Percentiles rank a stretch among this genome's conserved stretches.
Conservation (phyloP, 345 rosid species). For the Turnera subulata region DNA sequence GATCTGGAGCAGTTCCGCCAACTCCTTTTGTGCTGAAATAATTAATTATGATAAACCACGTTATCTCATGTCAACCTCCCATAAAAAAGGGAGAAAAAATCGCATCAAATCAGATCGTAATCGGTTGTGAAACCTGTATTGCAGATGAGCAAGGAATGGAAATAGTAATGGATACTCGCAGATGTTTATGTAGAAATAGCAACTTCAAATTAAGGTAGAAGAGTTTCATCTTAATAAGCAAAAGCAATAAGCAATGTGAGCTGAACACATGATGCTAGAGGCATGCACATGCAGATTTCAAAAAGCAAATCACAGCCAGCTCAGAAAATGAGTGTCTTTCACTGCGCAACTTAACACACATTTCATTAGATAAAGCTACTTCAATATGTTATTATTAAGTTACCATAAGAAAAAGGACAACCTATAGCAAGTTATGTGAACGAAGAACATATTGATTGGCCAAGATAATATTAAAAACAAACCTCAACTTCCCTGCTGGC, state of each 20-base stretch:
- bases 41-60: constrained; percentile 1
- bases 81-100: background rate
- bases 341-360: background rate
- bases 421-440: too few species aligned
- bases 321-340: background rate
- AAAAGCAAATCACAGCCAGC: background rate
- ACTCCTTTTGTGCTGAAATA: constrained; percentile 74
- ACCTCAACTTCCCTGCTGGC: constrained; percentile 86
- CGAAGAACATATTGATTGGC: background rate
- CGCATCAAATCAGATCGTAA: background rate
- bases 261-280: background rate
- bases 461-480: constrained; percentile 8
- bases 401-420: too few species aligned
- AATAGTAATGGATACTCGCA: background rate
- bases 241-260: background rate
- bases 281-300: background rate
- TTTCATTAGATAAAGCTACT: background rate
- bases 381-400: background rate
- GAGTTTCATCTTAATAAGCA: background rate
- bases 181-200: background rate
- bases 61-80: background rate
- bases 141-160: background rate
- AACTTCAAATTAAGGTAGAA: background rate
- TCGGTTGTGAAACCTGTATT: too few species aligned
- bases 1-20: constrained; percentile 69